phyloP scores from a whole-genome alignment of 257 asterid genomes.

The Solanum dulcamara region DNA sequence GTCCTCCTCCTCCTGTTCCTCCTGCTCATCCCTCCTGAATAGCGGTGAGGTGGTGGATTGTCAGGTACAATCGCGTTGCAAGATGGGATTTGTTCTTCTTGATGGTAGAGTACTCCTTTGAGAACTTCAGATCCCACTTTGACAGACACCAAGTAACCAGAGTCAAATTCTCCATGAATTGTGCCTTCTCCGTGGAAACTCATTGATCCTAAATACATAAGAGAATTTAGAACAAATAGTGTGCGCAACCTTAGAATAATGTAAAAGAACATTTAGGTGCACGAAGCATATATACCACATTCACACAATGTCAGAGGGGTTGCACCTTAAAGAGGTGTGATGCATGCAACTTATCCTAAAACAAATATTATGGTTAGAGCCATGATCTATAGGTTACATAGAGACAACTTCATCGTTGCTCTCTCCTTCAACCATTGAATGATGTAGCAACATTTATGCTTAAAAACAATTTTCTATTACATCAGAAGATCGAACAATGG shows the following conservation, averaged over 20 bases:
- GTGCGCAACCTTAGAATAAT: not conserved
- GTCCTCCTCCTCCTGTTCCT: constrained; percentile 15
- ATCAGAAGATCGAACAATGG: too few species aligned
- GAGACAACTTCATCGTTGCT: too few species aligned
- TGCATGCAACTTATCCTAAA: not conserved
- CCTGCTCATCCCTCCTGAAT: too few species aligned
- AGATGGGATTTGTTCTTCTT: constrained; percentile 1
- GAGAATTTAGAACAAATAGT: not conserved
- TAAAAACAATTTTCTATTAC: too few species aligned
- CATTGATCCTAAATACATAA: constrained; percentile 6
- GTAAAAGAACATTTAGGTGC: not conserved
- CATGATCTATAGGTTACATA: too few species aligned
- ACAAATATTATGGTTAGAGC: not conserved
- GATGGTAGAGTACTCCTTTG: constrained; percentile 70
- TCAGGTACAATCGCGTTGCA: constrained; percentile 28
- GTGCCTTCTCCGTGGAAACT: constrained; percentile 44
- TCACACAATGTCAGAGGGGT: not conserved
- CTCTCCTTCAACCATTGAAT: too few species aligned
- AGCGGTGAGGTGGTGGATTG: too few species aligned
- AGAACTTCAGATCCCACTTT: constrained; percentile 47
- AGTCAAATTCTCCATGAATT: constrained; percentile 64
- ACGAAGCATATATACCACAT: not conserved
- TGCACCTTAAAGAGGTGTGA: not conserved
- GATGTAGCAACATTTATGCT: too few species aligned
- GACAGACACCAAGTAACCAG: constrained; percentile 65